Percentiles rank a stretch among this genome's conserved stretches.
phyloP scores from a whole-genome alignment of 495 filamentous ascomycete genomes.

The Trichoderma gamsii region DNA sequence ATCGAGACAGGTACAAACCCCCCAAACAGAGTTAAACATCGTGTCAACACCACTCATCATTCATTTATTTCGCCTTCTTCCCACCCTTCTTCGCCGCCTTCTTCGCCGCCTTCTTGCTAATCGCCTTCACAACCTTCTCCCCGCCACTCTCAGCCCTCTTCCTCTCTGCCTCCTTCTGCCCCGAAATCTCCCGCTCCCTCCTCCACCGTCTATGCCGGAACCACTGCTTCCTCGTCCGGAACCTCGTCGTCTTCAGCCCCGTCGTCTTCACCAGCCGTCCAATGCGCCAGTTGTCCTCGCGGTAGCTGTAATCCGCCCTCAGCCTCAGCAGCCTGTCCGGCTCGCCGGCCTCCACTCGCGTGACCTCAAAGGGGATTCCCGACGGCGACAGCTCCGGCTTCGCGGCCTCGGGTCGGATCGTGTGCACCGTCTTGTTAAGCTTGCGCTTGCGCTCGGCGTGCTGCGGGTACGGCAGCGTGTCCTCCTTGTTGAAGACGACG shows the following conservation, averaged over 20 bases:
- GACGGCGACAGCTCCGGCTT: conserved; percentile 31
- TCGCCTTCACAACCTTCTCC: conserved; percentile 17
- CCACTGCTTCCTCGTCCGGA: conserved; percentile 24
- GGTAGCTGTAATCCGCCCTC: conserved; percentile 68
- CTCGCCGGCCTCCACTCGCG: conserved; percentile 33
- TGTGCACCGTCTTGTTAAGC: conserved; percentile 59
- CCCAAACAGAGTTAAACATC: neutral
- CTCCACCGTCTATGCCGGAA: conserved; percentile 27
- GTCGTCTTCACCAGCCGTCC: conserved; percentile 44
- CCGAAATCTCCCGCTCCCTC: conserved; percentile 28
- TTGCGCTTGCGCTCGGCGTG: conserved; percentile 62
- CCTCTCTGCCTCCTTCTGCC: conserved; percentile 26
- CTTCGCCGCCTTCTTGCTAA: conserved; percentile 17
- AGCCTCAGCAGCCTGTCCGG: conserved; percentile 43
- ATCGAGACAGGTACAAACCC: neutral
- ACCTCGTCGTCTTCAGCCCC: conserved; percentile 22
- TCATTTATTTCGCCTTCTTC: conserved; percentile 21
- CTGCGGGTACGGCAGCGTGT: conserved; percentile 64
- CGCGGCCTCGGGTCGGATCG: conserved; percentile 23
- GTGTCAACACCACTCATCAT: neutral
- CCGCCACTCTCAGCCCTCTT: conserved; percentile 20
- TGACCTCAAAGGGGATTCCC: conserved; percentile 39
- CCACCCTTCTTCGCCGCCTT: conserved; percentile 29
- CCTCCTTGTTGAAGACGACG: conserved; percentile 70
- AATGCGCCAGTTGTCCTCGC: conserved; percentile 81